Base-by-base conservation (phyloP, 352 stramenopile genomes). In the Phytopythium kandeliae region DNA sequence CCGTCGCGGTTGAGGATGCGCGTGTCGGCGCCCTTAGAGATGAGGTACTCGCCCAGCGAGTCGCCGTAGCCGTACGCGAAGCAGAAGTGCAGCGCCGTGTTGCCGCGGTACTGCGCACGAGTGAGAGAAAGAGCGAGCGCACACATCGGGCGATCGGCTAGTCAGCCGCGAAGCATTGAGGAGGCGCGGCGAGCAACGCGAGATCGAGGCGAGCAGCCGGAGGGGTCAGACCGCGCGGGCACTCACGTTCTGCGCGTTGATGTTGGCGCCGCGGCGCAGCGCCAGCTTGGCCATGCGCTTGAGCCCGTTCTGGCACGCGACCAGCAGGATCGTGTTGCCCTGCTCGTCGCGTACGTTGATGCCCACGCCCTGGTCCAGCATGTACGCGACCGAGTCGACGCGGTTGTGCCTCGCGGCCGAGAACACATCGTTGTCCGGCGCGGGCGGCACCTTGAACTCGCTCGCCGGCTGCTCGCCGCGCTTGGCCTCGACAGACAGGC, bases 301-400 rank as follows among this genome's bases (percentile, higher is more conserved):
- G 58, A 95, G 80, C 42, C 89, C 89, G 63, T 96, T 96, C 61
- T 97, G 87, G 48, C 87, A 97, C 21, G 86, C 85, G 36, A 96
- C 87, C 35, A 71, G 76, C 35, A 96, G 69, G 30, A 96, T 62
- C 30, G 85, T 95, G 67, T 96, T 97, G 25, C 86, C 88, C 41
- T 88, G 75, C 17, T 55, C 45, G 50, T 97, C 86, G 24, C 74
- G 59, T 9, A 78, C 74, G 58, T 96, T 89, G 16, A 91, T 77
- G 4, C 75, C 66, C 37, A 94, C 52, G n/a, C 87, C 83, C n/a
- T 85, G 63, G 52, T 94, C 81, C 33, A 97, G 60, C 68, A 96
- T 86, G 64, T 83, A 78, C 35, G 82, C 60, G 26, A 96, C 78
- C 36, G 92, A 90, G 44, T 92, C 81, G 42, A 87, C 65, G 16